These are phyloP conservation scores for Xylariales sp. DNA, from an alignment of 2,329 filamentous ascomycete genomes.

Conservation along the genomic window DNA sequence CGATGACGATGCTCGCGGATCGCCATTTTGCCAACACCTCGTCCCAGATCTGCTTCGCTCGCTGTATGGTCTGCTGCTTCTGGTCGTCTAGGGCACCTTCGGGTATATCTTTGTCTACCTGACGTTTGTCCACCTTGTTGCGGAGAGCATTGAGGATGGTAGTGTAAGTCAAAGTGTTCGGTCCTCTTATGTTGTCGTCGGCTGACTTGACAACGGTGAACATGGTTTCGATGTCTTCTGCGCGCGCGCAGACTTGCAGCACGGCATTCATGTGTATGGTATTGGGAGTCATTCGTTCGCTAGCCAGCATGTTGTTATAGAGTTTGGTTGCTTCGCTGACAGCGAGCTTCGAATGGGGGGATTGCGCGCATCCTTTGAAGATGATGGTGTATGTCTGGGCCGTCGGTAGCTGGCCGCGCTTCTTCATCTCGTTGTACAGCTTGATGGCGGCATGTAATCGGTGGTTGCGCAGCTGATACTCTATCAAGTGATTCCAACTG, in stretches of 20 bases:
- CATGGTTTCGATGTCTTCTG: slow-evolving; percentile 71
- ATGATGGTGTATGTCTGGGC: slow-evolving; percentile 79
- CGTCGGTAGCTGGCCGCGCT: slow-evolving; percentile 76
- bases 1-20: slow-evolving; percentile 63
- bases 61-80: slow-evolving; percentile 47
- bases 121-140: slow-evolving; percentile 32
- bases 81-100: slow-evolving; percentile 26
- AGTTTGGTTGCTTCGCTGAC: slow-evolving; percentile 67
- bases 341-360: slow-evolving; percentile 52
- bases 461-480: slow-evolving; percentile 59
- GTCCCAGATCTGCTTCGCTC: slow-evolving; percentile 73
- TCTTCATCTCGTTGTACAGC: slow-evolving; percentile 99
- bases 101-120: slow-evolving; percentile 20
- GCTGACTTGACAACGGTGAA: slow-evolving; percentile 73
- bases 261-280: slow-evolving; percentile 85
- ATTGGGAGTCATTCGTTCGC: slow-evolving; percentile 62
- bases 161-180: slow-evolving; percentile 72
- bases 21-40: slow-evolving; percentile 76
- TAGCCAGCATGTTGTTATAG: slow-evolving; percentile 68
- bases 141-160: slow-evolving; percentile 77
- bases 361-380: slow-evolving; percentile 66
- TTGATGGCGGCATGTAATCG: slow-evolving; percentile 64
- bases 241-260: slow-evolving; percentile 73
- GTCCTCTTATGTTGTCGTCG: slow-evolving; percentile 57
- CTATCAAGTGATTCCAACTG: slow-evolving; percentile 84